These are phyloP conservation scores for Aureobasidium sp. DNA, from an alignment of 2,329 filamentous ascomycete species.

Conservation along the genomic window DNA sequence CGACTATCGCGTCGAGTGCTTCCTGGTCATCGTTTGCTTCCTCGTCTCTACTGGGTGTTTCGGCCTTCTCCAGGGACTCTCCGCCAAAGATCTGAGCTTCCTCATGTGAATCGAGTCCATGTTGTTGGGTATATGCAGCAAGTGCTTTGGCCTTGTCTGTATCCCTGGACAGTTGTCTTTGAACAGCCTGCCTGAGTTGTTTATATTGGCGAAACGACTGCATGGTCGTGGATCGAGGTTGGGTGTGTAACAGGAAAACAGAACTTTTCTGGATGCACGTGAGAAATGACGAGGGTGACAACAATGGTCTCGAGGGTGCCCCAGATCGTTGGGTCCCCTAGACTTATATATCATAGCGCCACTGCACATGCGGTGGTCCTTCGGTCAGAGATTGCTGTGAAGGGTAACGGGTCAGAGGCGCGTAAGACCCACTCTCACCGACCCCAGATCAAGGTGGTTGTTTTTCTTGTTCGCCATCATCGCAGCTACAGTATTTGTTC, in stretches of 20 bases:
- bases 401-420: slow-evolving; percentile 6
- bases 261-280: neutral
- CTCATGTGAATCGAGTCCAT: slow-evolving; percentile 2
- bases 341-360: slow-evolving; percentile 1
- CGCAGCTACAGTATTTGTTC: neutral
- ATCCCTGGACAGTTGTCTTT: slow-evolving; percentile 6
- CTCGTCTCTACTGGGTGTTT: slow-evolving; percentile 1
- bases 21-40: neutral
- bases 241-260: neutral
- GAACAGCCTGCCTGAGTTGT: slow-evolving; percentile 4
- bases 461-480: neutral
- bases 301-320: neutral
- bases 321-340: neutral
- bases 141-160: slow-evolving; percentile 6
- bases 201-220: slow-evolving; percentile 12
- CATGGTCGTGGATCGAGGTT: slow-evolving; percentile 1
- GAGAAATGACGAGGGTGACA: neutral
- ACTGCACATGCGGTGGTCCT: slow-evolving; percentile 4
- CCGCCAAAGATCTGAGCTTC: neutral
- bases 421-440: slow-evolving; percentile 11
- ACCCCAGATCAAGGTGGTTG: slow-evolving; percentile 12
- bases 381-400: slow-evolving; percentile 11
- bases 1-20: slow-evolving; percentile 4
- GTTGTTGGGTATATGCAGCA: slow-evolving; percentile 3
- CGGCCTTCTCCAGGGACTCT: neutral